phyloP scores from a whole-genome alignment of 768 basidiomycete species.

The Trametes sanguinea region DNA sequence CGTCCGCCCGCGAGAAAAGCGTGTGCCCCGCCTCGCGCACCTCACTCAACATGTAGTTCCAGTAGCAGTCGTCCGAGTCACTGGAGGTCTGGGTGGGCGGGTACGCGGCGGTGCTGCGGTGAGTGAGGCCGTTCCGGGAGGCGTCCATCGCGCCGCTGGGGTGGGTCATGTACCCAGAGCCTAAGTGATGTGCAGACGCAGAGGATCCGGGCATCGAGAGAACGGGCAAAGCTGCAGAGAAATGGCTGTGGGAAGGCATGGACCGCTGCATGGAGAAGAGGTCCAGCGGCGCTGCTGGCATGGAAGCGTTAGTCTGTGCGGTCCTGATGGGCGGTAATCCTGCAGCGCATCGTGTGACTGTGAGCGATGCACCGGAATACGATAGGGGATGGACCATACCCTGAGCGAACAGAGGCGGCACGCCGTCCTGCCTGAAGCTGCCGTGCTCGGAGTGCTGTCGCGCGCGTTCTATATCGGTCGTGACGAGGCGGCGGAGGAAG shows the following conservation, averaged over 20 bases:
- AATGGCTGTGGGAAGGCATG: background rate
- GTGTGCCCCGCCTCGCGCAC: background rate
- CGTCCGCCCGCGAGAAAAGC: constrained; percentile 1
- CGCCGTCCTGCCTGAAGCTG: constrained; percentile 4
- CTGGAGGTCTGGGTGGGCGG: background rate
- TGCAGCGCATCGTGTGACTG: background rate
- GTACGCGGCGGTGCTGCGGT: background rate
- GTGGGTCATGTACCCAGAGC: background rate
- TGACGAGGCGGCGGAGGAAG: constrained; percentile 71
- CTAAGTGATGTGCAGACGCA: background rate
- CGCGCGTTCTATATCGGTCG: constrained; percentile 59
- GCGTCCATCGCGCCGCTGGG: background rate
- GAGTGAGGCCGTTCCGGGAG: constrained; percentile 3
- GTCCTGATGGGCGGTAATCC: constrained; percentile 16
- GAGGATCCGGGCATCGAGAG: constrained; percentile 7
- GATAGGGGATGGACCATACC: background rate
- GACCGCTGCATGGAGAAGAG: constrained; percentile 1
- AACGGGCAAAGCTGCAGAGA: constrained; percentile 5
- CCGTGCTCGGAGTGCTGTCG: constrained; percentile 35
- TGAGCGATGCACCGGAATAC: background rate
- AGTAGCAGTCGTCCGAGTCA: constrained; percentile 10
- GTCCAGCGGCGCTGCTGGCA: background rate
- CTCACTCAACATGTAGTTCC: constrained; percentile 13
- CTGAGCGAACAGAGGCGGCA: constrained; percentile 8
- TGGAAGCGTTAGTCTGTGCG: background rate